Evolutionary conservation across 169 alveolate species (phyloP), one percentile per base, ranked within the genome.

Genomic region (Cryptosporidium parvum): DNA sequence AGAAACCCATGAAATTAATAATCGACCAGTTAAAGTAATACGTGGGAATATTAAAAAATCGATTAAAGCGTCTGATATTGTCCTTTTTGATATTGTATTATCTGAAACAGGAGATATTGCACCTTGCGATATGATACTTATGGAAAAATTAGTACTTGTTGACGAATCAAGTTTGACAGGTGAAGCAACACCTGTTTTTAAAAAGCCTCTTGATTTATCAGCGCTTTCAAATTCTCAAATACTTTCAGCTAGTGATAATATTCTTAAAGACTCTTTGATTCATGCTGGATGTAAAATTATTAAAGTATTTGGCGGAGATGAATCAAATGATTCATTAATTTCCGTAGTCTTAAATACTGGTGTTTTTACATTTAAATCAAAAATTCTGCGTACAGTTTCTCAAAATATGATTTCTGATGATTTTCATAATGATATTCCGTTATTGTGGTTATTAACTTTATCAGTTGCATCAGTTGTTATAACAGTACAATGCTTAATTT

Each of bases 111-210:
- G 75, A 12, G 87, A 80, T 21, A 44, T 45, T 39, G 94, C 94
- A 16, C 98, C 98, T 14, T 94, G 98, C 62, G 98, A 96, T 91
- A 80, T 95, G 91, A 65, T 95, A 58, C 89, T 96, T 84, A 91
- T 95, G 71, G 85, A 94, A 21, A 97, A 97, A 4, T 91, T 93
- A 29, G 96, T 94, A 5, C 91, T 94, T 35, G 95, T 95, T 18
- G 97, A 96, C 70, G 98, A 96, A 85, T 93, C 96, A 67, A 87
- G 93, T 42, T 89, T 96, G 42, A 96, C 98, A 2, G 98, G 98
- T 1, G 98, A 96, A 86, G 92, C 97, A 3, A 84, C 92, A 23
- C 98, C 98, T 1, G 91, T 95, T 71, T 92, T 94, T 61, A 96
- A 94, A 87, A 91, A 87, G n/a, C 94, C 92, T 71, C 69, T 95